phyloP scores from a whole-genome alignment of 73 alveolate genomes.

The Breviolum minutum region DNA sequence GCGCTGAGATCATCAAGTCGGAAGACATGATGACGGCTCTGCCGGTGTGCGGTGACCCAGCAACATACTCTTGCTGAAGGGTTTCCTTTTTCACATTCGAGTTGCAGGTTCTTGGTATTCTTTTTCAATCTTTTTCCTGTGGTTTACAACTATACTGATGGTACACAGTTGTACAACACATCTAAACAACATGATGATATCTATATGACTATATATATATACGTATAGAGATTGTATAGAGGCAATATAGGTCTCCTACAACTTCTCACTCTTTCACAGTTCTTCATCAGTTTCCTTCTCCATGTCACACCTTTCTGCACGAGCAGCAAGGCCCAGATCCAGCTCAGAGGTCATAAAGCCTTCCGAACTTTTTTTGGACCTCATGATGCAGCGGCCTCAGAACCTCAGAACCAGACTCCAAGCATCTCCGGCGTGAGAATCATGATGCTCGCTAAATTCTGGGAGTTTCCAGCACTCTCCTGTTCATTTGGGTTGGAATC shows the following conservation, averaged over 20 bases:
- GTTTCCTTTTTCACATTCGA: too few relatives aligned
- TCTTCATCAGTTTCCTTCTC: neutral
- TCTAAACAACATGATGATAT: neutral
- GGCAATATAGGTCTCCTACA: neutral
- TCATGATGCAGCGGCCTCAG: conserved; percentile 26
- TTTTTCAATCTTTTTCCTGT: too few relatives aligned
- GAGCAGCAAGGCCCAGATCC: conserved; percentile 50
- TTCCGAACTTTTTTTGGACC: conserved; percentile 86
- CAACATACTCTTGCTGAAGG: too few relatives aligned
- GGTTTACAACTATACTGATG: too few relatives aligned
- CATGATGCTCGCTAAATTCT: too few relatives aligned
- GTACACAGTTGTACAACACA: too few relatives aligned
- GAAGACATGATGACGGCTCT: conserved; percentile 71
- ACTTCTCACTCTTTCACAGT: neutral
- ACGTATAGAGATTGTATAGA: neutral
- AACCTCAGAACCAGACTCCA: too few relatives aligned
- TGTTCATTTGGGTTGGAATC: too few relatives aligned
- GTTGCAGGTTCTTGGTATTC: too few relatives aligned
- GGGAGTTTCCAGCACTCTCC: too few relatives aligned
- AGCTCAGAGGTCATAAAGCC: conserved; percentile 87
- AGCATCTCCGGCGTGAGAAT: neutral
- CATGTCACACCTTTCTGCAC: neutral
- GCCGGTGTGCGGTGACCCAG: conserved; percentile 43
- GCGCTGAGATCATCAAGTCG: conserved; percentile 58
- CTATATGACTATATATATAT: too few relatives aligned